A percentile compares a stretch with the other conserved stretches of the same genome.
phyloP scores from a whole-genome alignment of 768 basidiomycete genomes.

The Cantharellus anzutake region DNA sequence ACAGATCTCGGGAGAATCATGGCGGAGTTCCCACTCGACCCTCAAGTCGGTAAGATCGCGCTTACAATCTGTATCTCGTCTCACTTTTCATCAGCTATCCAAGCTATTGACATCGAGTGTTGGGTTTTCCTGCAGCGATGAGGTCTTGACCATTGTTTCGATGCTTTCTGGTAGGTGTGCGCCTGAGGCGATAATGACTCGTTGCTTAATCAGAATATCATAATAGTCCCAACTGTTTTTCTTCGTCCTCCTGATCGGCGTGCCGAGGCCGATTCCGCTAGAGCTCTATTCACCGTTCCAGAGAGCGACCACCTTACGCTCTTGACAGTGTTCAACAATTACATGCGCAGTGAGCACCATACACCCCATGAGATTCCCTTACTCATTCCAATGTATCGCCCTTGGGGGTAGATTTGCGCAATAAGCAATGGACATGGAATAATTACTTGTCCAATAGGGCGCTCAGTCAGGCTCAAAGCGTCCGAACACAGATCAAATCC shows the following conservation, averaged over 20 bases:
- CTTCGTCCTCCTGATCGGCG: slow-evolving; percentile 72
- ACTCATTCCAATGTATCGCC: not conserved
- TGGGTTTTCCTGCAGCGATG: slow-evolving; percentile 21
- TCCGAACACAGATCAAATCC: slow-evolving; percentile 71
- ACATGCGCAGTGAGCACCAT: slow-evolving; percentile 40
- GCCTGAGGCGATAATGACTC: not conserved
- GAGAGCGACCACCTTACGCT: slow-evolving; percentile 94
- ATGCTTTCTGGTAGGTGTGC: slow-evolving; percentile 74
- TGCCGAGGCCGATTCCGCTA: slow-evolving; percentile 85
- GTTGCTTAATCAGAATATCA: not conserved
- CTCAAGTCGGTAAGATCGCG: slow-evolving; percentile 27
- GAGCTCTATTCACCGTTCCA: slow-evolving; percentile 71
- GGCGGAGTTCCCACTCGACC: slow-evolving; percentile 87
- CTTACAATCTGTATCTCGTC: not conserved
- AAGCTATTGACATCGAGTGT: slow-evolving; percentile 23
- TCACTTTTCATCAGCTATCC: slow-evolving; percentile 12
- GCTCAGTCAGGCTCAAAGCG: slow-evolving; percentile 82
- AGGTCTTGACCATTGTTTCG: slow-evolving; percentile 84
- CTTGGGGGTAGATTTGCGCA: slow-evolving; percentile 35
- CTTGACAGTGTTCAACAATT: slow-evolving; percentile 89
- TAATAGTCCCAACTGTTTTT: slow-evolving; percentile 80
- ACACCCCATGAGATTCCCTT: not conserved
- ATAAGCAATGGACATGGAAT: slow-evolving; percentile 80
- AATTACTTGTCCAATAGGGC: slow-evolving; percentile 75
- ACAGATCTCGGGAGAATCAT: slow-evolving; percentile 65